These are phyloP conservation scores for Catharanthus roseus DNA, from an alignment of 257 asterid species.

Conservation along the genomic window DNA sequence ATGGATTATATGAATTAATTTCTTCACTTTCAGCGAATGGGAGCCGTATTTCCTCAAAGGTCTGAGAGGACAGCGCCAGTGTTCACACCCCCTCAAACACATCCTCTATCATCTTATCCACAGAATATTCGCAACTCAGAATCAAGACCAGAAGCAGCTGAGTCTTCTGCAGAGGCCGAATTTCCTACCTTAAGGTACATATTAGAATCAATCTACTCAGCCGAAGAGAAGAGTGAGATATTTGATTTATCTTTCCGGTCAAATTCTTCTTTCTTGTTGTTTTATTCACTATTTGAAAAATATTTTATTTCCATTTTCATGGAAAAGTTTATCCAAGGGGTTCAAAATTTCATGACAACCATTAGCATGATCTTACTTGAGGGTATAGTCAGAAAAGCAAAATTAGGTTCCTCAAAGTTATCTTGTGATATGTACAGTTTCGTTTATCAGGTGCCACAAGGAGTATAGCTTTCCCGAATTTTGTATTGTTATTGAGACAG, in stretches of 20 bases:
- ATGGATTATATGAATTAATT: conserved; percentile 14
- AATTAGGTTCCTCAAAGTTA: not conserved
- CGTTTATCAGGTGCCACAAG: not conserved
- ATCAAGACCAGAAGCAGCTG: conserved; percentile 55
- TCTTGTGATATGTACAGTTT: not conserved
- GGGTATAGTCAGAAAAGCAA: not conserved
- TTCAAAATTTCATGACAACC: not conserved
- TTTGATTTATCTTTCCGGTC: not conserved
- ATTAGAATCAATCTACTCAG: not conserved
- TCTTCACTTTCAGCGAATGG: conserved; percentile 64
- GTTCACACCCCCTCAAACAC: conserved; percentile 90
- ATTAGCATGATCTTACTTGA: not conserved
- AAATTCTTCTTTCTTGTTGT: not conserved
- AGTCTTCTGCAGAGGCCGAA: conserved; percentile 90
- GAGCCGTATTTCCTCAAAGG: conserved; percentile 96
- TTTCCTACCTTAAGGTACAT: conserved; percentile 85
- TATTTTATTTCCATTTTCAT: not conserved
- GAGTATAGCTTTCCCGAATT: not conserved
- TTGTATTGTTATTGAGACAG: not conserved
- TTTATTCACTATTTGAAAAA: not conserved
- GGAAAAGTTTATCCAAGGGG: not conserved
- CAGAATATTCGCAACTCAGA: conserved; percentile 75
- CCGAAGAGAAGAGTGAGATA: not conserved
- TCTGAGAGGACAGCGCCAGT: conserved; percentile 84
- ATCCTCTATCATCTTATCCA: conserved; percentile 82